Percentiles rank a stretch among this genome's conserved stretches.
Conservation (phyloP, 805 yeast species). For the Kregervanrija pseudodelftensis region DNA sequence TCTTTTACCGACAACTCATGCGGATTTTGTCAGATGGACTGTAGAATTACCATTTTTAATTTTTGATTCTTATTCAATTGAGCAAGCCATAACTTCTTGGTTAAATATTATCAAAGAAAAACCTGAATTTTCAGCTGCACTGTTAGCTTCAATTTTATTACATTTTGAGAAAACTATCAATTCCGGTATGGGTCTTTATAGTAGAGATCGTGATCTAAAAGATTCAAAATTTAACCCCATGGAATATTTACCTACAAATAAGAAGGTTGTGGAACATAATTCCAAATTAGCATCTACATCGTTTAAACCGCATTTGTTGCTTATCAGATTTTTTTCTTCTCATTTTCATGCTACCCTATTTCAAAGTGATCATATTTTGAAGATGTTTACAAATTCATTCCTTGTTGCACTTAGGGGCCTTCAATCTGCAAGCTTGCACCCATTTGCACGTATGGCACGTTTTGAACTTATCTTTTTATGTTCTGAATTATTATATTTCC, state of each 20-base stretch:
- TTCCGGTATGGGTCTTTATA: conserved; percentile 56
- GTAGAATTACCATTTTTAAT: conserved; percentile 65
- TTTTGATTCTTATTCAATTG: conserved; percentile 54
- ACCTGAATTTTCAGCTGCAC: conserved; percentile 46
- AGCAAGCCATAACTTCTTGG: conserved; percentile 73
- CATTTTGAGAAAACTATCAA: conserved; percentile 65
- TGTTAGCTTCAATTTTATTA: conserved; percentile 62
- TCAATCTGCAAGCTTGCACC: conserved; percentile 66
- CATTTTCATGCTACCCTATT: conserved; percentile 73
- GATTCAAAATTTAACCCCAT: conserved; percentile 62
- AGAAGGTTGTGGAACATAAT: conserved; percentile 43
- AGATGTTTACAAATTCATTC: conserved; percentile 57
- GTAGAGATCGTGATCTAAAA: conserved; percentile 43
- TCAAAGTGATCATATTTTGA: conserved; percentile 63
- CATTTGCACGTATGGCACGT: conserved; percentile 68
- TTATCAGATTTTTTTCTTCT: conserved; percentile 64
- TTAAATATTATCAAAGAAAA: conserved; percentile 64
- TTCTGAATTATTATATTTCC: conserved; percentile 53
- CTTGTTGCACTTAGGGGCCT: conserved; percentile 48
- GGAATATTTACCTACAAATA: conserved; percentile 87
- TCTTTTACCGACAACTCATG: conserved; percentile 32
- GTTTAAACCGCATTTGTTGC: conserved; percentile 58
- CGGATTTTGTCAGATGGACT: conserved; percentile 42
- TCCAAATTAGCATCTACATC: conserved; percentile 42
- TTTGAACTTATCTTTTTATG: conserved; percentile 69